Conservation (phyloP, 139 green algal species). For the Zygnema circumcarinatum region DNA sequence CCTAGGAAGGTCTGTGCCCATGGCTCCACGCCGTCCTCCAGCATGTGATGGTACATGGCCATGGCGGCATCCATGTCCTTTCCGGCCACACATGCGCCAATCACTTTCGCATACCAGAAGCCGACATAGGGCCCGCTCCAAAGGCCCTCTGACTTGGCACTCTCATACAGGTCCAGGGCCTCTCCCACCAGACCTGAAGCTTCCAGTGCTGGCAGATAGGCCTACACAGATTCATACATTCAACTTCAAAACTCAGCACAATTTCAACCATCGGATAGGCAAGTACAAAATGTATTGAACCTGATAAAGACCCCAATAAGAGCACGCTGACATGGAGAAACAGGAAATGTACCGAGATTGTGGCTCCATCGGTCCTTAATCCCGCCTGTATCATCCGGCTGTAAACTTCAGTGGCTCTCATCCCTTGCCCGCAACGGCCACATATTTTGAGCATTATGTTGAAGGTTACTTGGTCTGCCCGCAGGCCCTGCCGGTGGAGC, state of each 20-base stretch:
- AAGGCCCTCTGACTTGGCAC: not conserved
- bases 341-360: not conserved
- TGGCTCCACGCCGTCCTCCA: not conserved
- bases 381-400: not conserved
- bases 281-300: too few species aligned
- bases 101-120: conserved; percentile 2
- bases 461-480: not conserved
- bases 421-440: not conserved
- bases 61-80: not conserved
- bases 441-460: not conserved
- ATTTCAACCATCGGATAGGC: too few species aligned
- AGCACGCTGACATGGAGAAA: too few species aligned
- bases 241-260: too few species aligned
- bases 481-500: not conserved
- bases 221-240: too few species aligned
- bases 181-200: not conserved
- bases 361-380: not conserved
- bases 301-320: too few species aligned
- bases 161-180: not conserved
- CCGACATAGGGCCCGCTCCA: not conserved
- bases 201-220: conserved; percentile 8
- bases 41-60: not conserved
- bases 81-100: conserved; percentile 10
- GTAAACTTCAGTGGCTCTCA: not conserved
- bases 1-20: not conserved